These are phyloP conservation scores for Stachybotrys echinatus DNA, from an alignment of 2,329 filamentous ascomycete species.

Conservation along the genomic window DNA sequence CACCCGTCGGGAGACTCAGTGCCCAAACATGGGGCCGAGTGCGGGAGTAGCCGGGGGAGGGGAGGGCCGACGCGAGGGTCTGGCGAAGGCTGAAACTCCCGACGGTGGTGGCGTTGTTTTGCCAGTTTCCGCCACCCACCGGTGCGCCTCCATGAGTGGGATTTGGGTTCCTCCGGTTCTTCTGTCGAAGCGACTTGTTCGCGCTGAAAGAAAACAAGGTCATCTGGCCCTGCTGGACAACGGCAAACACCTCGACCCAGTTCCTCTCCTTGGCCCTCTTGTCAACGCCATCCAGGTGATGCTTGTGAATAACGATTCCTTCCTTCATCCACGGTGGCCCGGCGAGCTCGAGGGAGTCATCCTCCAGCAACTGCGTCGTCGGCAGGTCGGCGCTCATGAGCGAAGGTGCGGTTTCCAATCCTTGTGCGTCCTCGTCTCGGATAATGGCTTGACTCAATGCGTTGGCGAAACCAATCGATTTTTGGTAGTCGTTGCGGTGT, in stretches of 20 bases:
- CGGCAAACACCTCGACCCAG: conserved; percentile 93
- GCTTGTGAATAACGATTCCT: conserved; percentile 91
- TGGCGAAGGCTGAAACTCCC: conserved; percentile 85
- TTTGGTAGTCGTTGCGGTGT: conserved; percentile 78
- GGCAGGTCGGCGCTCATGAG: conserved; percentile 56
- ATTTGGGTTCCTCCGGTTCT: conserved; percentile 49
- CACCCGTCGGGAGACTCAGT: conserved; percentile 82
- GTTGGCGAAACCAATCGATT: conserved; percentile 96
- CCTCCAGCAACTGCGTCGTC: conserved; percentile 69
- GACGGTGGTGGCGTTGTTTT: conserved; percentile 87
- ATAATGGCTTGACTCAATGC: conserved; percentile 95
- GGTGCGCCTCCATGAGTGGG: conserved; percentile 50
- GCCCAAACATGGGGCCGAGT: conserved; percentile 90
- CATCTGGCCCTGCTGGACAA: conserved; percentile 91
- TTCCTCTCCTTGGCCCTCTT: conserved; percentile 91
- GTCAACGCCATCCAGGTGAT: conserved; percentile 84
- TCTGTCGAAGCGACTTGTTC: conserved; percentile 70
- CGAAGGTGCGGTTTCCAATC: conserved; percentile 39
- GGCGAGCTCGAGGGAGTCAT: conserved; percentile 84
- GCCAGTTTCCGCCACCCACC: conserved; percentile 97
- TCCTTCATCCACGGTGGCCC: conserved; percentile 99
- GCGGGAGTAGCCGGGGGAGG: conserved; percentile 88
- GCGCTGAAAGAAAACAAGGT: conserved; percentile 88
- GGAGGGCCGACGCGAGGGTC: conserved; percentile 84
- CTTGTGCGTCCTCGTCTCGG: conserved; percentile 68